phyloP scores from a whole-genome alignment of 2,329 filamentous ascomycete species.

The Thielaviopsis musarum region DNA sequence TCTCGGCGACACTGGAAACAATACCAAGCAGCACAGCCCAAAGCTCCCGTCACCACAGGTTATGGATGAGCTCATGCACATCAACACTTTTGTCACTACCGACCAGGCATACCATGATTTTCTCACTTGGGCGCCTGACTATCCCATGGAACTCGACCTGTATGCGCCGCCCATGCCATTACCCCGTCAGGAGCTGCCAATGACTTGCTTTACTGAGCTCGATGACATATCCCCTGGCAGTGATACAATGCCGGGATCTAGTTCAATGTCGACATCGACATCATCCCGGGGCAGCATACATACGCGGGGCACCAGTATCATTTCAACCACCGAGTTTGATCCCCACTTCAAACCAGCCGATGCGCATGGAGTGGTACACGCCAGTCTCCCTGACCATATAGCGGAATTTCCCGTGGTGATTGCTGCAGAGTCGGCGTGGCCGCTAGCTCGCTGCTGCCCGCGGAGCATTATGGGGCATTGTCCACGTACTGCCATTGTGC shows the following conservation, averaged over 20 bases:
- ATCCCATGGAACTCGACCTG: constrained; percentile 27
- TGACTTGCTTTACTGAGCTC: constrained; percentile 23
- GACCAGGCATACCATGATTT: constrained; percentile 28
- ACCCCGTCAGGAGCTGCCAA: constrained; percentile 19
- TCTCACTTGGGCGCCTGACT: constrained; percentile 25
- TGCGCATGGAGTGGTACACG: constrained; percentile 14
- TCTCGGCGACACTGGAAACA: constrained; percentile 13
- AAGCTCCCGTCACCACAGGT: constrained; percentile 3
- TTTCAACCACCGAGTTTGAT: constrained; percentile 26
- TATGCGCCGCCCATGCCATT: constrained; percentile 21
- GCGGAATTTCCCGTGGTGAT: constrained; percentile 31
- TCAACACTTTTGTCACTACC: constrained; percentile 21
- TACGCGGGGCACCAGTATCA: constrained; percentile 30
- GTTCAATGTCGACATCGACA: constrained; percentile 16
- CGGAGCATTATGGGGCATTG: constrained; percentile 27
- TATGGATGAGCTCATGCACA: constrained; percentile 27
- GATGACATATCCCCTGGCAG: constrained; percentile 27
- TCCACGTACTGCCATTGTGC: constrained; percentile 32
- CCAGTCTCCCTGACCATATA: constrained; percentile 18
- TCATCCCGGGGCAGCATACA: constrained; percentile 28
- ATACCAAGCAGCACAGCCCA: constrained; percentile 17
- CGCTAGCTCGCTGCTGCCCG: constrained; percentile 33
- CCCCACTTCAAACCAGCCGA: constrained; percentile 18
- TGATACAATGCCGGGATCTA: constrained; percentile 19
- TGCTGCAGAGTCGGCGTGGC: constrained; percentile 32